Base-by-base conservation (phyloP, 371 early-diverging fungal species). In the Sporodiniella umbellata region DNA sequence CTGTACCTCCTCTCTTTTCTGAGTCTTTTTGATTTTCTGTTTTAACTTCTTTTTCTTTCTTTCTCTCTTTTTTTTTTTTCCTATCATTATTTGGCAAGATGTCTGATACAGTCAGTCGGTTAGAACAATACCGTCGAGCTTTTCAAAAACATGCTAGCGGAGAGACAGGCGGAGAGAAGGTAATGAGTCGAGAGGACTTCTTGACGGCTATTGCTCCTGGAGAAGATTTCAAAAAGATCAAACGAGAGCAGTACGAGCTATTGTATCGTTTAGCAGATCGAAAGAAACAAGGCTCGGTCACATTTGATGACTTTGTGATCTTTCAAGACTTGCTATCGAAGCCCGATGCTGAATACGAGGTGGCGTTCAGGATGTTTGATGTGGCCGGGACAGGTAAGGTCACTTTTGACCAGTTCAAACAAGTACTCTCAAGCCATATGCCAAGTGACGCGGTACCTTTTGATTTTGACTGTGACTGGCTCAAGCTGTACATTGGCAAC, bases 261-360 rank as follows among this genome's bases (percentile, higher is more conserved):
- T 71, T 93, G 18, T 93, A 88, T 65, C 65, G 70, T 35, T 62
- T 93, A 10, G 92, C 91, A n/a, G 92, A 93, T 64, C 68, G 72
- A 30, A 62, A 66, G 15, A 60, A 66, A 19, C 72, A 75, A n/a
- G 90, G 89, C 4, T 47, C 64, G 26, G 56, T 93, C 17, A 81
- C 89, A 8, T 73, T 81, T 43, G 75, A 84, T 22, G 91, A 92
- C 57, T 94, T 91, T 66, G 66, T 85, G 18, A 72, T 79, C 48
- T 91, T 94, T 55, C 81, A 90, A 55, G 71, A 80, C 54, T 54
- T 91, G 48, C 66, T 94, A 26, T 70, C 83, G 23, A 81, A 77
- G 37, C 84, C 92, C 21, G 89, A 91, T 62, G 93, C 92, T 14
- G 92, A 91, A 52, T 89, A 84, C 54, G 83, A 89, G 60, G 79